These are phyloP conservation scores for Alternaria solani DNA, from an alignment of 2,329 filamentous ascomycete genomes.

Conservation along the genomic window DNA sequence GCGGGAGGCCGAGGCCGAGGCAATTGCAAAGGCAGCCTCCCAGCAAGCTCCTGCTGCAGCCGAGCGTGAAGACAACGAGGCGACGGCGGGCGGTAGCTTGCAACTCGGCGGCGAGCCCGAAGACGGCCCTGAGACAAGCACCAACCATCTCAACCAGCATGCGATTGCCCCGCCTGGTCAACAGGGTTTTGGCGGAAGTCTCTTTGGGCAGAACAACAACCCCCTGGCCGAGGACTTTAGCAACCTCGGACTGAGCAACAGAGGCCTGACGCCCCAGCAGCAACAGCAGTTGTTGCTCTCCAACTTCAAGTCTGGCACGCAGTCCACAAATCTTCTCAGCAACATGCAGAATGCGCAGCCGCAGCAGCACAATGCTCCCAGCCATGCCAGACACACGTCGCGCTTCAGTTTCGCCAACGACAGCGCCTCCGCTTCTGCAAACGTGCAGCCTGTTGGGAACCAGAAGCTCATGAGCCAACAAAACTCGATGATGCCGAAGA, in stretches of 20 bases:
- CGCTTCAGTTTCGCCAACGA: conserved; percentile 90
- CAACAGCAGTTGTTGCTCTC: conserved; percentile 72
- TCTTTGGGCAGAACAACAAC: conserved; percentile 46
- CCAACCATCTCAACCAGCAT: conserved; percentile 67
- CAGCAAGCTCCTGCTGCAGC: conserved; percentile 25
- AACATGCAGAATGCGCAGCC: conserved; percentile 55
- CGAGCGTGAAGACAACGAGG: conserved; percentile 77
- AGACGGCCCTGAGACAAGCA: conserved; percentile 70
- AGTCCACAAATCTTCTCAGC: conserved; percentile 63
- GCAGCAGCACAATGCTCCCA: conserved; percentile 64
- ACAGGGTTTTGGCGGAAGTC: conserved; percentile 59
- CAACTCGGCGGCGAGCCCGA: conserved; percentile 94
- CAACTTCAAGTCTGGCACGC: conserved; percentile 62
- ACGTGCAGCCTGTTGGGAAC: conserved; percentile 80
- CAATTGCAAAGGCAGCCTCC: conserved; percentile 56
- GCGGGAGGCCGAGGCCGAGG: conserved; percentile 62
- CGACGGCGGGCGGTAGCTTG: conserved; percentile 72
- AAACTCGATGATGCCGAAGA: conserved; percentile 79
- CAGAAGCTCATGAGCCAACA: conserved; percentile 84
- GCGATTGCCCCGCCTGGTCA: conserved; percentile 81
- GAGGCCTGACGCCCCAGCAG: conserved; percentile 82
- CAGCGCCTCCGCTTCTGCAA: conserved; percentile 63
- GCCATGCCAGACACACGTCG: conserved; percentile 83
- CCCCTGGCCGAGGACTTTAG: conserved; percentile 50
- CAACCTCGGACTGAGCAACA: conserved; percentile 63